phyloP scores from a whole-genome alignment of 2,329 filamentous ascomycete species.

The Monosporascus sp. region DNA sequence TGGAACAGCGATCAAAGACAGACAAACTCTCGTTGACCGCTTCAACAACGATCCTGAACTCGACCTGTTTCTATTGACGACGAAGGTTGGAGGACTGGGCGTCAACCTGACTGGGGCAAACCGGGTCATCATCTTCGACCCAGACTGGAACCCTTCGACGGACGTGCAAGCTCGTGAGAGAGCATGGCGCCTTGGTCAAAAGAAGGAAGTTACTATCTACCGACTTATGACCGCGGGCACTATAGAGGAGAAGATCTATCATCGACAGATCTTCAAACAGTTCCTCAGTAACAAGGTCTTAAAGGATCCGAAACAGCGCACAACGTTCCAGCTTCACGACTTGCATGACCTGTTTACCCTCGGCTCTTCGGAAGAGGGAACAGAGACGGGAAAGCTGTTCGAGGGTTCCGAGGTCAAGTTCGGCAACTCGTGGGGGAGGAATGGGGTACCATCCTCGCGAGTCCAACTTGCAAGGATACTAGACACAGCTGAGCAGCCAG shows the following conservation, averaged over 20 bases:
- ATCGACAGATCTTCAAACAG: conserved; percentile 97
- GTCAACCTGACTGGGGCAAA: conserved; percentile 93
- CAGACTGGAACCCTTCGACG: conserved; percentile 97
- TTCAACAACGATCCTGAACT: conserved; percentile 80
- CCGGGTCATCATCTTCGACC: conserved; percentile 95
- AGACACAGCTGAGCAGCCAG: conserved; percentile 4
- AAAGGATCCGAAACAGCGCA: conserved; percentile 87
- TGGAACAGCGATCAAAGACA: conserved; percentile 76
- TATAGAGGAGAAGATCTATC: conserved; percentile 98
- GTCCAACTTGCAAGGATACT: conserved; percentile 3
- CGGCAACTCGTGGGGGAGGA: conserved; percentile 26
- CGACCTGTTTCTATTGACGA: conserved; percentile 88
- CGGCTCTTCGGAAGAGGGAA: conserved; percentile 61
- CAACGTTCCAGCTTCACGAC: conserved; percentile 84
- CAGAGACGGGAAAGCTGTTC: conserved; percentile 83
- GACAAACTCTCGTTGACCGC: conserved; percentile 85
- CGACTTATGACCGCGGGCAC: conserved; percentile 97
- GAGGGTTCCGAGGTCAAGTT: conserved; percentile 77
- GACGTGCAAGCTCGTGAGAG: conserved; percentile 92
- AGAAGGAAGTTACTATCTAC: conserved; percentile 91
- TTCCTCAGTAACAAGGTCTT: conserved; percentile 96
- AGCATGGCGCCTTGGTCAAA: conserved; percentile 93
- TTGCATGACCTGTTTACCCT: conserved; percentile 88
- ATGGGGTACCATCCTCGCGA: background rate
- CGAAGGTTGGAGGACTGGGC: conserved; percentile 89